These are phyloP conservation scores for Aspergillus homomorphus DNA, from an alignment of 495 filamentous ascomycete species.

Conservation along the genomic window DNA sequence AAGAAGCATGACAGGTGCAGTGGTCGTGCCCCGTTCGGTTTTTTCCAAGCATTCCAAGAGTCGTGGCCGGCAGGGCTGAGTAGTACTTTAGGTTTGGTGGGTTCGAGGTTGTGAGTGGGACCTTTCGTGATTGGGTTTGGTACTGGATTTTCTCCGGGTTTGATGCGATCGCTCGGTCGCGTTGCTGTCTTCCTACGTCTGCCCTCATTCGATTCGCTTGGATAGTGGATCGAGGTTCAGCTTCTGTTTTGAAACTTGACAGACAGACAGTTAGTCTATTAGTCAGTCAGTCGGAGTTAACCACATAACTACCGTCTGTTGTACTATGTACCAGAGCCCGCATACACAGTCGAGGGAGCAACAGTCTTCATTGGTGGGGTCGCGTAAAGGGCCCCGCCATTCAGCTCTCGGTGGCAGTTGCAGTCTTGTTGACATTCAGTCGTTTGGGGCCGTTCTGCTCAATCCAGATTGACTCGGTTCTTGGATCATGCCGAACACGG, in stretches of 20 bases:
- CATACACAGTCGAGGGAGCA: not conserved
- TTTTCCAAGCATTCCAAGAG: not conserved
- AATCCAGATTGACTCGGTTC: not conserved
- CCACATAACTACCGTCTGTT: not conserved
- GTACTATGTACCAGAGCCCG: not conserved
- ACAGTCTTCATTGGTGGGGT: not conserved
- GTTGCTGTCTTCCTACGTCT: too few relatives aligned
- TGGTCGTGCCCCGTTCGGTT: too few relatives aligned
- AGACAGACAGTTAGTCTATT: not conserved
- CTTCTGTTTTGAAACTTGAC: too few relatives aligned
- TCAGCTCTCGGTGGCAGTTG: slow-evolving; percentile 1
- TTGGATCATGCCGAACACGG: not conserved
- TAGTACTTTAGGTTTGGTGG: not conserved
- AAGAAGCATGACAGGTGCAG: not conserved
- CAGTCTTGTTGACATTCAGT: not conserved
- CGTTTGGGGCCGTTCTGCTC: too few relatives aligned
- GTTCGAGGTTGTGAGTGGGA: not conserved
- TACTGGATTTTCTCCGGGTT: not conserved
- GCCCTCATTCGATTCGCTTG: too few relatives aligned
- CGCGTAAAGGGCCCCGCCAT: not conserved
- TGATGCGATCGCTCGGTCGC: not conserved
- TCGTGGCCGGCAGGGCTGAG: not conserved
- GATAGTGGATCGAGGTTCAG: too few relatives aligned
- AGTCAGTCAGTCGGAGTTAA: too few relatives aligned
- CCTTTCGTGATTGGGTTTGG: not conserved